phyloP scores from a whole-genome alignment of 2,329 filamentous ascomycete species.

The Nigrospora osmanthi region DNA sequence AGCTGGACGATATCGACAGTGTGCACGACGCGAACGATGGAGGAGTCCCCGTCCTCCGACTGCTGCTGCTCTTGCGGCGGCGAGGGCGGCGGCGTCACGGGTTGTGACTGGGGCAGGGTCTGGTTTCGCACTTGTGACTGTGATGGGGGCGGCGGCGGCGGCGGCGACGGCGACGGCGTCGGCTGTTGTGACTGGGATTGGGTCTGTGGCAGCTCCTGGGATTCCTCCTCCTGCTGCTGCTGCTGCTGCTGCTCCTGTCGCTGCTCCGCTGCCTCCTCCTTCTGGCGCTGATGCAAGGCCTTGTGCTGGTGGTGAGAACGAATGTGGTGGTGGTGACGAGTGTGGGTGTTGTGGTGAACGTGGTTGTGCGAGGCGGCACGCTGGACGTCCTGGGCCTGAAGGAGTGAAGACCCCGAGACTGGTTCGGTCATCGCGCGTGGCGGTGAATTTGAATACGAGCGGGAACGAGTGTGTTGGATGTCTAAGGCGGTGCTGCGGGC shows the following conservation, averaged over 20 bases:
- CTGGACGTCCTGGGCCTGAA: conserved; percentile 32
- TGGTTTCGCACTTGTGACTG: too few species aligned
- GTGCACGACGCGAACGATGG: conserved; percentile 38
- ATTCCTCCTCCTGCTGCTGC: conserved; percentile 1
- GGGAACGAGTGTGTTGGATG: conserved; percentile 13
- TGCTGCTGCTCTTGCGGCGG: conserved; percentile 2
- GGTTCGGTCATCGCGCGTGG: conserved; percentile 37
- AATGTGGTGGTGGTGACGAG: conserved; percentile 21
- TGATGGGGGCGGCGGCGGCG: too few species aligned
- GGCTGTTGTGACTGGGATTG: not conserved
- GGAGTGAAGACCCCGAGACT: conserved; percentile 38
- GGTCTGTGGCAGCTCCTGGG: conserved; percentile 5
- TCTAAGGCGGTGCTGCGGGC: conserved; percentile 9
- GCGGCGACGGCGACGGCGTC: too few species aligned
- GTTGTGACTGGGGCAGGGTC: too few species aligned
- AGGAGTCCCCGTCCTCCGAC: conserved; percentile 12
- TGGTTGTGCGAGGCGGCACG: conserved; percentile 12
- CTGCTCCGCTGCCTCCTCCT: not conserved
- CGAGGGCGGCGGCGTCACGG: conserved; percentile 1
- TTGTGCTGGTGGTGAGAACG: conserved; percentile 13
- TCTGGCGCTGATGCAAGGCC: conserved; percentile 3
- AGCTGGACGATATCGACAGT: conserved; percentile 48
- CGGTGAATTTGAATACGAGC: conserved; percentile 28
- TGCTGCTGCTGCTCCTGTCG: conserved; percentile 4
- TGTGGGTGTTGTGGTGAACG: conserved; percentile 23